Base-by-base conservation (phyloP, 2,329 filamentous ascomycete genomes). In the Fusarium papillatum region DNA sequence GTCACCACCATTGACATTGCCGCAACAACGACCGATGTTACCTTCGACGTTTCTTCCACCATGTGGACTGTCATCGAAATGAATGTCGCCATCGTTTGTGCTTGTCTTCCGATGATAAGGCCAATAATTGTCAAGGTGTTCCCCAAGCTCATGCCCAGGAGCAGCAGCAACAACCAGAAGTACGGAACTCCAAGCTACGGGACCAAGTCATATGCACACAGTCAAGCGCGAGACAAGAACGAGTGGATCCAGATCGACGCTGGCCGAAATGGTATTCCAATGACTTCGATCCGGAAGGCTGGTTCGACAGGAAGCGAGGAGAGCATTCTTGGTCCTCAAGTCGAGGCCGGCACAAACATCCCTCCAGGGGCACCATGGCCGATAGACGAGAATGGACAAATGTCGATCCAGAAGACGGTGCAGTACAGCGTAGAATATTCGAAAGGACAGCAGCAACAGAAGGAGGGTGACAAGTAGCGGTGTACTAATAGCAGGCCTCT, bases 51-150 rank as follows among this genome's bases (percentile, higher is more conserved):
- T 64, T 74, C 79, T 10, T 81, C 80, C 7, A 80, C 80, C 17
- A 79, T 82, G 75, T 86, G 84, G 83, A 83, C 83, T 24, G 80
- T 85, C 60, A 80, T 84, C 65, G 85, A 86, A 72, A 82, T 85
- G 71, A 83, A 83, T 59, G 80, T 82, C 61, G 84, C 83, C 66
- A 81, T 86, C 71, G 78, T 86, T 16, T 85, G 85, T 70, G 80
- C 83, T 57, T 85, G 84, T 68, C 81, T 86, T 7, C 84, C 85
- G 1, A 85, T 84, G 19, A 75, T 86, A 1, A 81, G 83, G 4
- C 83, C 83, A 10, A 73, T 80, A 24, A 75, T 80, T 39, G 76
- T 79, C 61, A 78, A 76, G 65, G 11, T 80, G n/a, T 75, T 80
- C 72, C 79, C 79, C 39, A 72, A 67, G 59, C 71, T 80, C 17